Conservation (phyloP, 352 stramenopile genomes). For the Globisporangium spiculum region DNA sequence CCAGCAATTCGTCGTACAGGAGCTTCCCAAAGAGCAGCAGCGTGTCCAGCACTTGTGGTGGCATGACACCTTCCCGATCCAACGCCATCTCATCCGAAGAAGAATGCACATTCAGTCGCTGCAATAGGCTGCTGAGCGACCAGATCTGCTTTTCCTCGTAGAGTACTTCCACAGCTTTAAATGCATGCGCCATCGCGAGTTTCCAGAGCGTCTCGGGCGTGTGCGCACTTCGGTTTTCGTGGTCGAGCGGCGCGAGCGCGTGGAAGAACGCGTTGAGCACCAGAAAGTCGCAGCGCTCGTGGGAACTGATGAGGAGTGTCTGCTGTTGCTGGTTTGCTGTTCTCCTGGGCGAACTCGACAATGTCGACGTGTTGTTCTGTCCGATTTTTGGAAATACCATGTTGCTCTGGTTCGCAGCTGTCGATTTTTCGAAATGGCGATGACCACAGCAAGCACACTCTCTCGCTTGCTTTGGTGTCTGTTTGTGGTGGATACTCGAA, state of each 20-base stretch:
- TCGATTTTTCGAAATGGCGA: constrained; percentile 32
- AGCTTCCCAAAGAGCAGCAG: constrained; percentile 29
- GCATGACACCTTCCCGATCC: constrained; percentile 17
- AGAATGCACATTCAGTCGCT: not conserved
- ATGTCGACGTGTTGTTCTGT: not conserved
- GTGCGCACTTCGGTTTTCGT: constrained; percentile 25
- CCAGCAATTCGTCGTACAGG: constrained; percentile 20
- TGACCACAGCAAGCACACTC: constrained; percentile 33
- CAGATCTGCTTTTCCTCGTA: constrained; percentile 26
- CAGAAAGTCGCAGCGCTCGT: constrained; percentile 43
- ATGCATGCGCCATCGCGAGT: constrained; percentile 30
- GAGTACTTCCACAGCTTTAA: constrained; percentile 23
- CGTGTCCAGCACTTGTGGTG: constrained; percentile 19
- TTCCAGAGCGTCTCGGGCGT: constrained; percentile 36
- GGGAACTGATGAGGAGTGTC: not conserved
- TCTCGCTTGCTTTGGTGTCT: not conserved
- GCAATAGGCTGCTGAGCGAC: constrained; percentile 32
- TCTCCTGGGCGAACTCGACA: not conserved
- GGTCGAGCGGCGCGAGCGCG: constrained; percentile 36
- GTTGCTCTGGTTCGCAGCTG: constrained; percentile 9
- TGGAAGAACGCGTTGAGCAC: constrained; percentile 54
- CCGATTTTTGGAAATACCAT: not conserved
- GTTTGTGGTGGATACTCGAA: not conserved
- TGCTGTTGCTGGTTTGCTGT: not conserved
- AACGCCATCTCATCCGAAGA: not conserved